Percentiles rank a stretch among this genome's conserved stretches.
Conservation (phyloP, 345 rosid species). For the Boechera retrofracta region DNA sequence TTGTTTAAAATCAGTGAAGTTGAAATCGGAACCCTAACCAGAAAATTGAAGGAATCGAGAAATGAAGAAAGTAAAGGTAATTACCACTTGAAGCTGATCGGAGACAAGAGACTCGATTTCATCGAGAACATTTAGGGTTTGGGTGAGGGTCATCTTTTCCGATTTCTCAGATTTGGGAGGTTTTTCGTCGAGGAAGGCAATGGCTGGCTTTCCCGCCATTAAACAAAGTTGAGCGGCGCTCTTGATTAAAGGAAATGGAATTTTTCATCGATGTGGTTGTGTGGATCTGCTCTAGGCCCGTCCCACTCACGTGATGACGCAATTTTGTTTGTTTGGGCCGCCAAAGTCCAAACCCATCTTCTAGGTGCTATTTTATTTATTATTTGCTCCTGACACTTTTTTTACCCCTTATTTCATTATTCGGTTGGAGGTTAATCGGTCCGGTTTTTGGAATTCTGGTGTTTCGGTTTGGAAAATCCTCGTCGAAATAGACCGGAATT, state of each 20-base stretch:
- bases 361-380: not conserved
- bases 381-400: not conserved
- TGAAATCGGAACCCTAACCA: slow-evolving; percentile 33
- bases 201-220: slow-evolving; percentile 59
- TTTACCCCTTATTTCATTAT: not conserved
- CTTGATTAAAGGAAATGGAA: not conserved
- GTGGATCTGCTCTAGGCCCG: not conserved
- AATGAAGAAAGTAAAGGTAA: not conserved
- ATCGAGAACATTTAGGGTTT: slow-evolving; percentile 70
- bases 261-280: not conserved
- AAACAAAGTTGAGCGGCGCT: slow-evolving; percentile 2
- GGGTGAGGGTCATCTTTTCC: slow-evolving; percentile 54
- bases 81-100: slow-evolving; percentile 85
- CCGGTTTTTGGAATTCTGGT: not conserved
- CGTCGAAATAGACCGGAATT: not conserved
- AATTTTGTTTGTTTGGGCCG: not conserved
- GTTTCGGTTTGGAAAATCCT: not conserved
- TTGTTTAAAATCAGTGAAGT: not conserved
- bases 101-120: slow-evolving; percentile 78
- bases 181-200: slow-evolving; percentile 26
- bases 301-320: slow-evolving; percentile 23
- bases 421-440: not conserved
- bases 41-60: not conserved
- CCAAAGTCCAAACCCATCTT: not conserved
- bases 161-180: slow-evolving; percentile 44